Base-by-base conservation (phyloP, 371 early-diverging fungal species). In the Zopfochytrium polystomum region DNA sequence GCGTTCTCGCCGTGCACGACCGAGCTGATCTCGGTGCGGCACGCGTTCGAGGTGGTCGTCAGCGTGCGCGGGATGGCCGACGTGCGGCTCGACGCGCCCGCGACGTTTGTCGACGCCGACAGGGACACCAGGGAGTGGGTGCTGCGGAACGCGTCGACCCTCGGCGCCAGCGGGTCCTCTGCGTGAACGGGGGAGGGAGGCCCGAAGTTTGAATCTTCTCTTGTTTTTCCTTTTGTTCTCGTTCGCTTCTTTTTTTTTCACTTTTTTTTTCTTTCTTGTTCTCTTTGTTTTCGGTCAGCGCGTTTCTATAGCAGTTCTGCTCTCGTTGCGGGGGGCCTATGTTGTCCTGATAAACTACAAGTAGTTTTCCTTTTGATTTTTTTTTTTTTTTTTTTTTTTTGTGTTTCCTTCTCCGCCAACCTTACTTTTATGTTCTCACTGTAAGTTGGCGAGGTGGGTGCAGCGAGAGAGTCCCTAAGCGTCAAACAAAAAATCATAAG, bases 71-170 rank as follows among this genome's bases (percentile, higher is more conserved):
- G 62, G 7, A 62, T 47, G 34, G 27, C 25, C 32, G 62, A 61
- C 2, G n/a, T 60, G n/a, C 53, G 48, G 30, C 34, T 61, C 25
- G 58, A 51, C 22, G 52, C 55, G 5, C 62, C 61, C 4, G 49
- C 50, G 11, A 52, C 43, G 25, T 66, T 61, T 46, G 52, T 56
- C 33, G 67, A 61, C 1, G 61, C 62, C 11, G 67, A 66, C 34
- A 38, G 9, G 25, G 67, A 66, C 23, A 57, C 58, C 9, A 56
- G 52, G 31, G 67, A 60, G 11, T 66, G 67, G 67, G 33, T 66
- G 15, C 5, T 66, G 26, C 6, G 43, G 34, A 53, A 66, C 38
- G 49, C 58, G 7, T 30, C 57, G 2, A 32, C 38, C n/a, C n/a
- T n/a, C n/a, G n/a, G n/a, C n/a, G n/a, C n/a, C n/a, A n/a, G n/a